Evolutionary conservation across 2,329 filamentous ascomycete species (phyloP).

Genomic region (Alternaria atra): DNA sequence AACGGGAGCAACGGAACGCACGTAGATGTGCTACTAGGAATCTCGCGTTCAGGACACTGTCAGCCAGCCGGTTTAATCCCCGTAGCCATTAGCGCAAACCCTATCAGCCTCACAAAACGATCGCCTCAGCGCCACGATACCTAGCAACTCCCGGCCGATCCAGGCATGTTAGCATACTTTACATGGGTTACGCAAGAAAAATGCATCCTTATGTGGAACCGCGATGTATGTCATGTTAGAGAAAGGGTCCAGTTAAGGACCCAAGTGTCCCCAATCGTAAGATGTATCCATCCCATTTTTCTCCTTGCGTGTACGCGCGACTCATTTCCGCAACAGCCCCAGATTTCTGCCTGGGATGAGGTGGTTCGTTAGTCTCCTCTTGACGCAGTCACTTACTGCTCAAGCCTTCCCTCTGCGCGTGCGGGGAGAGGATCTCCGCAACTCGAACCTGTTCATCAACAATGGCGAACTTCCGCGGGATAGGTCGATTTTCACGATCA

Average conservation of each 20-base stretch:
- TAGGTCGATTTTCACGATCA: slow-evolving; percentile 3
- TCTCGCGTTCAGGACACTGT: background rate
- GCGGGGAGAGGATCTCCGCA: background rate
- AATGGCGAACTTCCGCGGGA: slow-evolving; percentile 1
- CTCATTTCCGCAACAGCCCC: background rate
- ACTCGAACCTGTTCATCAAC: background rate
- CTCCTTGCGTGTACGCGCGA: background rate
- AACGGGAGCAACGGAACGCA: slow-evolving; percentile 3
- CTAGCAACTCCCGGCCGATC: background rate
- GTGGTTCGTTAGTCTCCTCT: background rate
- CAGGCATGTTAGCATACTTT: background rate
- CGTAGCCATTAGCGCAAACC: slow-evolving; percentile 4
- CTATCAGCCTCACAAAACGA: slow-evolving; percentile 7
- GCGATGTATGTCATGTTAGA: background rate
- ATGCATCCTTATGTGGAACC: slow-evolving; percentile 1
- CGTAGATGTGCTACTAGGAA: background rate
- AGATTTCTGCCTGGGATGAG: background rate
- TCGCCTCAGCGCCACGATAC: slow-evolving; percentile 2
- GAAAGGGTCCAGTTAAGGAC: slow-evolving; percentile 9
- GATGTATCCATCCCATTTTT: background rate
- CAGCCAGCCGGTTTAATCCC: background rate
- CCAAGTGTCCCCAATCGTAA: slow-evolving; percentile 1
- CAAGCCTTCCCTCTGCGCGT: background rate
- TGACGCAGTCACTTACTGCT: slow-evolving; percentile 3
- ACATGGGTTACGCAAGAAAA: slow-evolving; percentile 3